Evolutionary conservation across 2,329 filamentous ascomycete genomes (phyloP), one percentile per base, ranked within the genome.

Genomic region (Ophiostoma triangulosporum): DNA sequence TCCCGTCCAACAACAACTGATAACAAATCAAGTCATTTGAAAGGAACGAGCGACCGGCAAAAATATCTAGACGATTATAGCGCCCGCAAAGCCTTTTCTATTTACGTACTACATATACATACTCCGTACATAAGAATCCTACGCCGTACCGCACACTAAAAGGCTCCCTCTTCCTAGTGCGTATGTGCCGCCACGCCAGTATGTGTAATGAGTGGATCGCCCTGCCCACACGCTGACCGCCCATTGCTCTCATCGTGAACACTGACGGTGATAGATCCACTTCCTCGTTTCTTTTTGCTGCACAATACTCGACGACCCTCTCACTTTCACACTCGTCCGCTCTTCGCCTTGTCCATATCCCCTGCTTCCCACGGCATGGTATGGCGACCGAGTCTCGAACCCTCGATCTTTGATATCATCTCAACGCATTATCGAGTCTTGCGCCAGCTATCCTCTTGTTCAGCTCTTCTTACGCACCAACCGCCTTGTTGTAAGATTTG

Each of bases 211-310:
- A 17, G 43, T 48, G 38, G 38, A 43, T 43, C 38, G 20, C 20
- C 38, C 17, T 12, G 20, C 49, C 29, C 40, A n/a, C 52, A 36
- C 35, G 49, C 53, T 52, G 53, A 55, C 53, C 53, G 53, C 53
- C 53, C 40, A 54, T 54, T 54, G 45, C 48, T 31, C 32, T 32
- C 38, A 54, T 54, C 53, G 48, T 48, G 43, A 52, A 43, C 26
- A n/a, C 24, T 5, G 24, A 24, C 11, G n/a, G 43, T 29, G 12
- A 29, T 17, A 31, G 26, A 29, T 46, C 43, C 43, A 46, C 43
- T 46, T 26, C 14, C 5, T 36, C 14, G 5, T 36, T 20, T 51
- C 6, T 26, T 14, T 20, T 46, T 35, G 8, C 22, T 35, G n/a
- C 15, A 17, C 35, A 31, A 24, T 8, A 27, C 20, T 33, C 32